These are phyloP conservation scores for Arbutus unedo DNA, from an alignment of 148 eudicot species.

Conservation along the genomic window DNA sequence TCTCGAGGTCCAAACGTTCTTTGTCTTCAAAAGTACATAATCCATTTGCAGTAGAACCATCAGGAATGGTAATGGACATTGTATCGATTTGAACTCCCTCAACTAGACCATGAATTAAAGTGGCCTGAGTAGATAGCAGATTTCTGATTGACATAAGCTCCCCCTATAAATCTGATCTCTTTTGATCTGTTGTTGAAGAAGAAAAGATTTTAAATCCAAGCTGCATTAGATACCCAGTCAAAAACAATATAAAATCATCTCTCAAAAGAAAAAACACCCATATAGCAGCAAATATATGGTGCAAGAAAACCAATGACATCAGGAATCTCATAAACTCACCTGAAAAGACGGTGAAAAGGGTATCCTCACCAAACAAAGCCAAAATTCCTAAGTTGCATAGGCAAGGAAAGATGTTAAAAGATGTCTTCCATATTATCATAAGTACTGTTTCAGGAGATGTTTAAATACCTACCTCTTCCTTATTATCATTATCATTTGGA, in stretches of 20 bases:
- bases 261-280: neutral
- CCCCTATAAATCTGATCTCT: slow-evolving; percentile 98
- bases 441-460: too few species aligned
- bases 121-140: slow-evolving; percentile 88
- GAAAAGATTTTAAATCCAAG: neutral
- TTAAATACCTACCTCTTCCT: too few species aligned
- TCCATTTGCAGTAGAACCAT: slow-evolving; percentile 43
- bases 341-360: neutral
- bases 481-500: neutral
- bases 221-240: neutral
- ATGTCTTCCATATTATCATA: too few species aligned
- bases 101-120: slow-evolving; percentile 86
- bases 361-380: neutral
- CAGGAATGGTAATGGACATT: slow-evolving; percentile 33
- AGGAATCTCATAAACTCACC: neutral
- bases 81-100: slow-evolving; percentile 89
- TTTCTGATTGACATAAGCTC: slow-evolving; percentile 95
- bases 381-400: neutral
- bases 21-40: slow-evolving; percentile 38
- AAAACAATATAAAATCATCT: neutral
- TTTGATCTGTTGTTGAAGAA: slow-evolving; percentile 72
- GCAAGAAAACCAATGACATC: slow-evolving; percentile 43
- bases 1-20: slow-evolving; percentile 77
- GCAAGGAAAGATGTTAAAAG: neutral
- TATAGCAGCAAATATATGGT: neutral